These are phyloP conservation scores for Pelargonium myrrhifolium DNA, from an alignment of 441 rosid species.

Conservation along the genomic window DNA sequence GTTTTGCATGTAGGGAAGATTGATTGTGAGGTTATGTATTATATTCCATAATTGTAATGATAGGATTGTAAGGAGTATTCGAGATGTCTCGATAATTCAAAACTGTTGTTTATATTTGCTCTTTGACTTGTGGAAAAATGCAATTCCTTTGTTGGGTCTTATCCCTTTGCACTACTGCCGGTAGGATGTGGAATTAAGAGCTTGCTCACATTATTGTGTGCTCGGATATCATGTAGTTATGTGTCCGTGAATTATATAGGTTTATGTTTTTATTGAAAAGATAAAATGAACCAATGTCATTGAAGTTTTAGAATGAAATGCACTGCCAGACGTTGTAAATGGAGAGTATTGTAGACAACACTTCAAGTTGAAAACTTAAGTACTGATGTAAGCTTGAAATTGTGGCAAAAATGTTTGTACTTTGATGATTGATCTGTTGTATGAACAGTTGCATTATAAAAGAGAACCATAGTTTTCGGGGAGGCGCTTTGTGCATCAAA, in stretches of 20 bases:
- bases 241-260: not conserved
- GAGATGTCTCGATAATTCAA: too few relatives aligned
- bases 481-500: not conserved
- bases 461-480: not conserved
- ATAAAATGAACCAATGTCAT: not conserved
- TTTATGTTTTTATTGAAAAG: not conserved
- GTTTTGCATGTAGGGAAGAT: too few relatives aligned
- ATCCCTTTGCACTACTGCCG: not conserved
- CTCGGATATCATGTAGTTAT: not conserved
- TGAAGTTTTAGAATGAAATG: not conserved
- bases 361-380: not conserved
- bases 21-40: not conserved
- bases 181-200: not conserved
- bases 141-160: not conserved
- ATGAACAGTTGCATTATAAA: not conserved
- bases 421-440: not conserved
- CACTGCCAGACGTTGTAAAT: not conserved
- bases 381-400: not conserved
- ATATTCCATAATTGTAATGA: not conserved
- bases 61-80: not conserved
- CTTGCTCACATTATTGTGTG: not conserved
- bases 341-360: not conserved
- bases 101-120: not conserved
- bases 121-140: not conserved
- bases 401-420: not conserved